Percentiles rank a stretch among this genome's conserved stretches.
These are phyloP conservation scores for Solanum hybrid DNA, from an alignment of 305 asterid genomes.

Conservation along the genomic window DNA sequence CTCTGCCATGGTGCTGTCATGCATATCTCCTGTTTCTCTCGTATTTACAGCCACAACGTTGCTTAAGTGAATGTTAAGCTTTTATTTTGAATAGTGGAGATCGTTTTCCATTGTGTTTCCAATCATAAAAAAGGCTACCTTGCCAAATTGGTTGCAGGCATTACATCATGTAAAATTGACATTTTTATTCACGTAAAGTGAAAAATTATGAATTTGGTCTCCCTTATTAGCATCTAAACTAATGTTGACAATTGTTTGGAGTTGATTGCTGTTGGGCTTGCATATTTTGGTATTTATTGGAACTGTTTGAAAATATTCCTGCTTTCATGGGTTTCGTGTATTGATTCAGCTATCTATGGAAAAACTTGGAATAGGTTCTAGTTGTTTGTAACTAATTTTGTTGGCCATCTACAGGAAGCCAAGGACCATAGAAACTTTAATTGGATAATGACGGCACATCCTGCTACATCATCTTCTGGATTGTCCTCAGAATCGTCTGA, in stretches of 20 bases:
- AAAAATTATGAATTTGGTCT: not conserved
- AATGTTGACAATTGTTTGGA: not conserved
- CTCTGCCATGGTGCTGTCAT: not conserved
- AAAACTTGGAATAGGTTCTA: not conserved
- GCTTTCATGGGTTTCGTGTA: not conserved
- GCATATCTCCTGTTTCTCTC: not conserved
- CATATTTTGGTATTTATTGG: not conserved
- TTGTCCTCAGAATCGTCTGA: slow-evolving; percentile 17
- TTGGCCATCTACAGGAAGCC: slow-evolving; percentile 17
- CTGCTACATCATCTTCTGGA: slow-evolving; percentile 21
- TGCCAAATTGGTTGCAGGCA: not conserved
- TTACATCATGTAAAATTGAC: not conserved
- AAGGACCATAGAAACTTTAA: not conserved
- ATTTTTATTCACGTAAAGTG: not conserved
- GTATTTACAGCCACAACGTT: not conserved
- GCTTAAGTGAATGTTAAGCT: not conserved
- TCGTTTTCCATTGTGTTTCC: not conserved
- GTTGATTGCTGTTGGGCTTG: not conserved
- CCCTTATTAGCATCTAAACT: not conserved
- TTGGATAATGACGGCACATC: slow-evolving; percentile 27
- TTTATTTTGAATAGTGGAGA: not conserved
- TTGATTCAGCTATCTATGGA: not conserved
- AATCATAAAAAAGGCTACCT: not conserved
- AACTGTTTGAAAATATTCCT: not conserved
- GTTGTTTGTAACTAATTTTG: not conserved